Conservation (phyloP, 2,329 filamentous ascomycete genomes). For the Leptographium wingfieldii region DNA sequence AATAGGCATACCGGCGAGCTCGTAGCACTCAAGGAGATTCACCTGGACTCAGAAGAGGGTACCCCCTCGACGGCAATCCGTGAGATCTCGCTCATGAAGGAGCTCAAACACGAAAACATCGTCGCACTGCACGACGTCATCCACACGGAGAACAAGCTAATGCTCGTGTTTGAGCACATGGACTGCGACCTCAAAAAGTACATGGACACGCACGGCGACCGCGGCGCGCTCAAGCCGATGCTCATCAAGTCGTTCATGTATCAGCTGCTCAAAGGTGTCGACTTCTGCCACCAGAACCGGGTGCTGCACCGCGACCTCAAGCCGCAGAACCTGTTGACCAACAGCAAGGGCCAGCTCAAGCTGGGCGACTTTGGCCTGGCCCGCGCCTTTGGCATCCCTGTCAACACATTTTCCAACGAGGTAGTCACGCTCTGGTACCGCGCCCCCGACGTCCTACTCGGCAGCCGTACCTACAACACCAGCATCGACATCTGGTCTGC, state of each 20-base stretch:
- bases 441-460: conserved; percentile 87
- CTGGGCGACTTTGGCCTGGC: conserved; percentile 91
- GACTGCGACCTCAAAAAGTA: conserved; percentile 97
- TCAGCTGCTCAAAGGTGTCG: conserved; percentile 87
- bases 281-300: conserved; percentile 95
- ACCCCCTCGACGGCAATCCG: conserved; percentile 95
- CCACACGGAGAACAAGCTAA: conserved; percentile 98
- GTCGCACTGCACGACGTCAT: conserved; percentile 97
- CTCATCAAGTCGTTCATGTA: conserved; percentile 99
- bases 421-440: conserved; percentile 97
- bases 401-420: conserved; percentile 97
- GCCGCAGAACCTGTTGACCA: conserved; percentile 93
- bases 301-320: conserved; percentile 93
- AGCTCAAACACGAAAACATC: conserved; percentile 97
- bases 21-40: conserved; percentile 95
- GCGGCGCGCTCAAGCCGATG: conserved; percentile 73
- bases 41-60: conserved; percentile 95
- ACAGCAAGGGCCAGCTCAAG: conserved; percentile 79
- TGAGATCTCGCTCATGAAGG: conserved; percentile 98
- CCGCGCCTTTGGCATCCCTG: conserved; percentile 88
- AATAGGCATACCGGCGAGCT: conserved; percentile 95
- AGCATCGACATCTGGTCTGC: conserved; percentile 99
- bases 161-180: conserved; percentile 99
- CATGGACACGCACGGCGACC: conserved; percentile 88
- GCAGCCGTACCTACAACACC: conserved; percentile 95